phyloP scores from a whole-genome alignment of 2,329 filamentous ascomycete genomes.

The Polychaeton citri region DNA sequence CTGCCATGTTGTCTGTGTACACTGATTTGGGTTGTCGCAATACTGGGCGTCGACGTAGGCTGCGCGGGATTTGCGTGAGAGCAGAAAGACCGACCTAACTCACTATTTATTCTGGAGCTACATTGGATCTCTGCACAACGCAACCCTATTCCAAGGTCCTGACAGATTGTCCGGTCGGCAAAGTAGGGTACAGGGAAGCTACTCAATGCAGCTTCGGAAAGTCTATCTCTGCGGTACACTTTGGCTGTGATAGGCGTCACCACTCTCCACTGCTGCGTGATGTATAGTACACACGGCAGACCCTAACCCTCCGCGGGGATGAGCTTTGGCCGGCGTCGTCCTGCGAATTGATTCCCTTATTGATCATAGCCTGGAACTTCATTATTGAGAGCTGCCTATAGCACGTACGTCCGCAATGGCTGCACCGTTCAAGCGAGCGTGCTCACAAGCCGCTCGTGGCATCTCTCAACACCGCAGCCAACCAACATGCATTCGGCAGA shows the following conservation, averaged over 20 bases:
- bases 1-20: constrained; percentile 1
- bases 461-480: constrained; percentile 6
- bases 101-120: no score
- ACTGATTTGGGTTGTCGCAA: neutral
- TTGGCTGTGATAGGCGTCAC: neutral
- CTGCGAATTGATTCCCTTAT: neutral
- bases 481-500: neutral
- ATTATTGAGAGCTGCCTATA: no score
- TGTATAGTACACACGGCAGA: neutral
- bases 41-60: no score
- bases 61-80: no score
- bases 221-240: no score
- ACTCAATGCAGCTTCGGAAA: neutral
- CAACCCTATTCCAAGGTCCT: no score
- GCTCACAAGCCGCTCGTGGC: constrained; percentile 11
- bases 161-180: no score
- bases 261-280: neutral
- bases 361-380: no score
- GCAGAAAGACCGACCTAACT: no score
- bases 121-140: no score
- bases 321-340: neutral
- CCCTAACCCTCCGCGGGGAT: neutral
- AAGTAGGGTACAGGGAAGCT: neutral
- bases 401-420: constrained; percentile 13
- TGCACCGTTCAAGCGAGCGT: constrained; percentile 15